Evolutionary conservation across 768 basidiomycete genomes (phyloP).

Genomic region (Mycena capillaripes): DNA sequence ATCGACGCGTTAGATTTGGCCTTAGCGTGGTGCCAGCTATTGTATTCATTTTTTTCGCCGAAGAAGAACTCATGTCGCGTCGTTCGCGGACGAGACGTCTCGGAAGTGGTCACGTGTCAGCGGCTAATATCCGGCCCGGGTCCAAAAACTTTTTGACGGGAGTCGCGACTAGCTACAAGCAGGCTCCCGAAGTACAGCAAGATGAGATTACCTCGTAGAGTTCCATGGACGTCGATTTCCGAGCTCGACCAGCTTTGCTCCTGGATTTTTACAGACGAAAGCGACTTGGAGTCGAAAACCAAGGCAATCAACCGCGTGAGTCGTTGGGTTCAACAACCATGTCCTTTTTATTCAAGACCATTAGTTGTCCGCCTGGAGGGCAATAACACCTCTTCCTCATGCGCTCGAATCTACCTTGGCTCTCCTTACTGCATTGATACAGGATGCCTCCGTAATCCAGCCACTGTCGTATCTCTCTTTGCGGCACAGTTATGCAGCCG

Average conservation of each 20-base stretch:
- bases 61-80: no score
- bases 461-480: conserved; percentile 61
- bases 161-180: no score
- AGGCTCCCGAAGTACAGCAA: no score
- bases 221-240: conserved; percentile 78
- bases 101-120: not conserved
- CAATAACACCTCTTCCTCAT: conserved; percentile 82
- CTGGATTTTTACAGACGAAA: conserved; percentile 80
- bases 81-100: no score
- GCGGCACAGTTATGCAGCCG: conserved; percentile 84
- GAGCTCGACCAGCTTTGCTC: conserved; percentile 85
- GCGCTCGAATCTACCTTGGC: conserved; percentile 82
- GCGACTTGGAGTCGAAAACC: conserved; percentile 66
- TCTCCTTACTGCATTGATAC: conserved; percentile 69
- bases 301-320: conserved; percentile 77
- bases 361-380: conserved; percentile 86
- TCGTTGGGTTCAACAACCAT: conserved; percentile 24
- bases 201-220: conserved; percentile 84
- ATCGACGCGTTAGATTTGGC: conserved; percentile 21
- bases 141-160: no score
- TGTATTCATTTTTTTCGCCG: not conserved
- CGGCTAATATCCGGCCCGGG: no score
- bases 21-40: not conserved
- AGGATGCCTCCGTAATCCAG: conserved; percentile 57
- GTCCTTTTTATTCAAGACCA: conserved; percentile 7